Percentiles rank a stretch among this genome's conserved stretches.
Evolutionary conservation across 805 yeast genomes (phyloP).

Genomic region (Isabelozyma gotoi): DNA sequence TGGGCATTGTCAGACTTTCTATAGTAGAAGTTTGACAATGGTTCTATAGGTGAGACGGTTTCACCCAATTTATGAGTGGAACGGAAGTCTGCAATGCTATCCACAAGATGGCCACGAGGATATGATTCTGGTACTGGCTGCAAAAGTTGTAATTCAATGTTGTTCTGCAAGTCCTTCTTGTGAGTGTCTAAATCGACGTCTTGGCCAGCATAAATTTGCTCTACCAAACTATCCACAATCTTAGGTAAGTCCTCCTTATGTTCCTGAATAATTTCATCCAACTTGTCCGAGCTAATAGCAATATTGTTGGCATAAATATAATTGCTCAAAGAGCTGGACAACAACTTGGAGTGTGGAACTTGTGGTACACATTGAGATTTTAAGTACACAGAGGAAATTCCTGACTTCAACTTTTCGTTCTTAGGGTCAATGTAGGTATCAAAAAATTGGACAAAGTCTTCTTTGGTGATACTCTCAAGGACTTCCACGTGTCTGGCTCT

Average conservation of each 20-base stretch:
- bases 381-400: slow-evolving; percentile 54
- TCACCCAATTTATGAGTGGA: slow-evolving; percentile 52
- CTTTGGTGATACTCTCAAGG: slow-evolving; percentile 52
- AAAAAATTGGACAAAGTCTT: slow-evolving; percentile 59
- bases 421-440: slow-evolving; percentile 33
- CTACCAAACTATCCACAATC: slow-evolving; percentile 1
- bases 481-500: slow-evolving; percentile 56
- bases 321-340: slow-evolving; percentile 23
- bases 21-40: slow-evolving; percentile 23
- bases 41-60: slow-evolving; percentile 54
- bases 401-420: slow-evolving; percentile 12
- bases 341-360: background rate
- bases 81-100: slow-evolving; percentile 56
- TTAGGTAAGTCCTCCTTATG: slow-evolving; percentile 3
- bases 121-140: slow-evolving; percentile 37
- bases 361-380: slow-evolving; percentile 7
- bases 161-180: slow-evolving; percentile 9
- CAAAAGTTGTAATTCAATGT: slow-evolving; percentile 14
- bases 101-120: slow-evolving; percentile 51
- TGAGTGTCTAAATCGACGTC: background rate
- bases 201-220: background rate
- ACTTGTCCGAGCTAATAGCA: slow-evolving; percentile 21
- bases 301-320: slow-evolving; percentile 19
- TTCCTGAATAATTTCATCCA: slow-evolving; percentile 16
- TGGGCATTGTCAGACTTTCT: slow-evolving; percentile 18